phyloP scores from a whole-genome alignment of 495 filamentous ascomycete species.

The Penicillium atrosanguineum region DNA sequence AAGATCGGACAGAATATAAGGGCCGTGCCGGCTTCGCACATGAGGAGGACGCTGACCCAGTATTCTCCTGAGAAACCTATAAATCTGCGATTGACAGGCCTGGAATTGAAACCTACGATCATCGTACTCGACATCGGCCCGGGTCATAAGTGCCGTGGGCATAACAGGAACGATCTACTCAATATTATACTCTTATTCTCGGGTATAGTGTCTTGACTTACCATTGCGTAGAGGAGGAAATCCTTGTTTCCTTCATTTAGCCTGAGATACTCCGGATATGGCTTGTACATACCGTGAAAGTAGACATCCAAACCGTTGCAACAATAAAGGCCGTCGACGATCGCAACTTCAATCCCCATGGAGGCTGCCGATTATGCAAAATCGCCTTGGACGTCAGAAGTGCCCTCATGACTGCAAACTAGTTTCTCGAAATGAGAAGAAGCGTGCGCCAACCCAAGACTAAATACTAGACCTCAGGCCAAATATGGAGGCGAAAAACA shows the following conservation, averaged over 20 bases:
- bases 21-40: conserved; percentile 57
- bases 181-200: not conserved
- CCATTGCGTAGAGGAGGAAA: not conserved
- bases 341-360: conserved; percentile 49
- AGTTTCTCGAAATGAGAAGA: not conserved
- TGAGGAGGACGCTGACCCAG: conserved; percentile 50
- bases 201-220: not conserved
- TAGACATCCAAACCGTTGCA: conserved; percentile 57
- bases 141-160: not conserved
- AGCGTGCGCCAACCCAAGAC: not conserved
- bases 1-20: conserved; percentile 56
- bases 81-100: not conserved
- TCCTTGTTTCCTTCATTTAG: not conserved
- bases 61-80: conserved; percentile 21
- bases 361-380: conserved; percentile 14
- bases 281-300: conserved; percentile 56
- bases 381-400: not conserved
- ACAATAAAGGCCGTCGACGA: conserved; percentile 62
- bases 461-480: not conserved
- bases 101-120: not conserved
- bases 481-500: not conserved
- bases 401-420: not conserved
- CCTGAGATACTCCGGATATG: not conserved
- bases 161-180: not conserved
- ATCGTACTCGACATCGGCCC: not conserved